Percentiles rank a stretch among this genome's conserved stretches.
phyloP scores from a whole-genome alignment of 768 basidiomycete species.

The Phlegmacium glaucopus region DNA sequence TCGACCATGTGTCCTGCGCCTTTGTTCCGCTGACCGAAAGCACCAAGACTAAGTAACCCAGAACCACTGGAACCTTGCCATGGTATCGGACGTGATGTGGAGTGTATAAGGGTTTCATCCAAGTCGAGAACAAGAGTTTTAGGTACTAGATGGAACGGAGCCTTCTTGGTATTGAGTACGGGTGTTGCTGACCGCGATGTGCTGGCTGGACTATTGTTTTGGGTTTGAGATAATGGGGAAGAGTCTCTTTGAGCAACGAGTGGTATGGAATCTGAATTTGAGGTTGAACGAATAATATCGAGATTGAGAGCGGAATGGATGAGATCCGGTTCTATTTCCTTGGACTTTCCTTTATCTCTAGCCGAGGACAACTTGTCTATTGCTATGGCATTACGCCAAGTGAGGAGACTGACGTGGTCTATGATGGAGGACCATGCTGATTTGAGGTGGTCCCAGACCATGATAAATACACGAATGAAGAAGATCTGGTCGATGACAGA shows the following conservation, averaged over 20 bases:
- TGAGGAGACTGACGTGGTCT: slow-evolving; percentile 12
- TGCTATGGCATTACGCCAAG: slow-evolving; percentile 7
- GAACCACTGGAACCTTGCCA: slow-evolving; percentile 43
- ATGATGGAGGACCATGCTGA: slow-evolving; percentile 54
- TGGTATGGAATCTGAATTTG: slow-evolving; percentile 1
- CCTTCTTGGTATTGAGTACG: slow-evolving; percentile 47
- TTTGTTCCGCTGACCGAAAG: slow-evolving; percentile 54
- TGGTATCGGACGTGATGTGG: slow-evolving; percentile 78
- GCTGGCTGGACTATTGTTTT: background rate
- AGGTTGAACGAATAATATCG: background rate
- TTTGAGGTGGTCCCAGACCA: slow-evolving; percentile 68
- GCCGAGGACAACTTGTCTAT: slow-evolving; percentile 1
- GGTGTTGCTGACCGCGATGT: slow-evolving; percentile 45
- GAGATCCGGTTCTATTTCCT: slow-evolving; percentile 8
- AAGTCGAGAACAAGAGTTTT: slow-evolving; percentile 97
- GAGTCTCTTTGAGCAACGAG: background rate
- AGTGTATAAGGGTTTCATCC: slow-evolving; percentile 98
- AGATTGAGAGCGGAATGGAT: slow-evolving; percentile 1
- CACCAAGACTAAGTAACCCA: slow-evolving; percentile 58
- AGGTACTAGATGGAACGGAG: slow-evolving; percentile 67
- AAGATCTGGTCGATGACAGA: slow-evolving; percentile 55
- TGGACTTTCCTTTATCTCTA: slow-evolving; percentile 18
- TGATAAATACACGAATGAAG: slow-evolving; percentile 65
- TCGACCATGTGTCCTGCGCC: slow-evolving; percentile 87
- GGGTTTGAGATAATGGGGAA: no score